phyloP scores from a whole-genome alignment of 179 eudicot genomes.

The Beta macrorhiza region DNA sequence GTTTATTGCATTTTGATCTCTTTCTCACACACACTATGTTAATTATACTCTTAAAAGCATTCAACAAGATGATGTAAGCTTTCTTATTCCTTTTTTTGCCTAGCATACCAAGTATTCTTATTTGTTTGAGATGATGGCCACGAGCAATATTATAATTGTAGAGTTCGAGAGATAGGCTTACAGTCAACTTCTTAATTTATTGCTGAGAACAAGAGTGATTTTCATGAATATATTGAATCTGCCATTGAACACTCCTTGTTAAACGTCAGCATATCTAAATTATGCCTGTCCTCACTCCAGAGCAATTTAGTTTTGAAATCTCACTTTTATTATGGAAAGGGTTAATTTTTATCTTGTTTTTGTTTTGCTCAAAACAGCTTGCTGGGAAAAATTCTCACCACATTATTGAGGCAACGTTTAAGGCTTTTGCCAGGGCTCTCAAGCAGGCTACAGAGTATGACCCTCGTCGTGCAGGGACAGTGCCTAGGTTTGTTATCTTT shows the following conservation, averaged over 20 bases:
- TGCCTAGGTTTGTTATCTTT: constrained; percentile 64
- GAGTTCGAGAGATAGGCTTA: too few species aligned
- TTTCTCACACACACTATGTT: not conserved
- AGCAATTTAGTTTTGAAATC: not conserved
- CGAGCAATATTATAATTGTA: too few species aligned
- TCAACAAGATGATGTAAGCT: not conserved
- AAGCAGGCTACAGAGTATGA: constrained; percentile 96
- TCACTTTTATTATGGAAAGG: not conserved
- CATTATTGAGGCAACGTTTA: constrained; percentile 97
- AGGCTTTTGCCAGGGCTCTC: constrained; percentile 98
- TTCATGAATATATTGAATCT: not conserved
- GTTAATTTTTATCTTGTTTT: not conserved
- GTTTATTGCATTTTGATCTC: not conserved
- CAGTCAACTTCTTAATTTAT: too few species aligned
- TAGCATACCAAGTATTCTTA: not conserved
- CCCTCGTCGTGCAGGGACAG: constrained; percentile 73
- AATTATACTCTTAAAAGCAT: not conserved
- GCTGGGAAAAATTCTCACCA: constrained; percentile 96
- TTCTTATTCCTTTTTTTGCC: not conserved
- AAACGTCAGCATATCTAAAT: not conserved
- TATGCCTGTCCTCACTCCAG: not conserved
- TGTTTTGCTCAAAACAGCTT: constrained; percentile 47
- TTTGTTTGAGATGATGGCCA: not conserved
- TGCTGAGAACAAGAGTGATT: not conserved
- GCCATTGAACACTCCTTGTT: not conserved